Conservation (phyloP, 2,329 filamentous ascomycete genomes). For the Sporothrix brunneoviolacea region DNA sequence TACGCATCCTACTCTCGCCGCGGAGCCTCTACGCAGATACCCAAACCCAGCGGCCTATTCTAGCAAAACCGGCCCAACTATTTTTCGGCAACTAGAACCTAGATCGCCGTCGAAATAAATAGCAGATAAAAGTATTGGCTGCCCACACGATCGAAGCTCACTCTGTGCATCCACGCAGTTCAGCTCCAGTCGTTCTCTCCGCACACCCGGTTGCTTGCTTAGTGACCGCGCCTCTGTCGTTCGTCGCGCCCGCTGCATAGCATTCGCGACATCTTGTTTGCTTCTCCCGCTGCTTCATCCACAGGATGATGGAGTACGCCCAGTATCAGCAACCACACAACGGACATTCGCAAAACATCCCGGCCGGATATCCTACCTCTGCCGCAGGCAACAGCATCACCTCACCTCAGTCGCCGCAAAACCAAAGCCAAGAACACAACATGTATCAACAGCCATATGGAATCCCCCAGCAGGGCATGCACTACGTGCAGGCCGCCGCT, state of each 20-base stretch:
- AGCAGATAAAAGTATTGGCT: background rate
- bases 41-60: background rate
- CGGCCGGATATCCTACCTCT: too few relatives aligned
- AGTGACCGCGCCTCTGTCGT: too few relatives aligned
- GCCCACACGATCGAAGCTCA: background rate
- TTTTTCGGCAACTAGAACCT: background rate
- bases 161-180: background rate
- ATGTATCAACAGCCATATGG: conserved; percentile 76
- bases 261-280: background rate
- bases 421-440: conserved; percentile 59
- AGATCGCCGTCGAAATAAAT: background rate
- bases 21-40: conserved; percentile 29
- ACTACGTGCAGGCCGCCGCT: conserved; percentile 86
- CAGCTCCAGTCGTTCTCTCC: too few relatives aligned
- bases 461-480: conserved; percentile 67
- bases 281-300: conserved; percentile 3
- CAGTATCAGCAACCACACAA: conserved; percentile 66
- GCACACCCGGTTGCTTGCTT: too few relatives aligned
- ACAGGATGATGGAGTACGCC: conserved; percentile 64
- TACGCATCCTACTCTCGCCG: conserved; percentile 39
- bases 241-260: background rate
- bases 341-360: conserved; percentile 56
- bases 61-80: conserved; percentile 9
- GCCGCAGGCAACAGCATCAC: too few relatives aligned
- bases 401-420: conserved; percentile 70